These are phyloP conservation scores for Fragilaria radians DNA, from an alignment of 108 stramenopile genomes.

Conservation along the genomic window DNA sequence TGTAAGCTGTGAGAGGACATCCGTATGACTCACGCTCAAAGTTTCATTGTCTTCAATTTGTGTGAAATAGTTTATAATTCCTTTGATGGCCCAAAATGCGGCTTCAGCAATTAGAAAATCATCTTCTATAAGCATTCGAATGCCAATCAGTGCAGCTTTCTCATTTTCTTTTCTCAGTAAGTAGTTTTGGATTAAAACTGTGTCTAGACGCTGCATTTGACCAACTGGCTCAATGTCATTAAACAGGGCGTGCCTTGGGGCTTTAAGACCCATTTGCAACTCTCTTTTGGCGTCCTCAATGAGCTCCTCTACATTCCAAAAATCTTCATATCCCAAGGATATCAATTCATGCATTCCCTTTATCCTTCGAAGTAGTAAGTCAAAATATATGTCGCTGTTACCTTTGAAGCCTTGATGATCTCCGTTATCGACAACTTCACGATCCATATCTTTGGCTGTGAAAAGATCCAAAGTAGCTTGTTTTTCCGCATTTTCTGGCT, in stretches of 20 bases:
- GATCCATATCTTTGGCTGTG: conserved; percentile 20
- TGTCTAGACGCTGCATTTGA: conserved; percentile 48
- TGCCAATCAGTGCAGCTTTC: conserved; percentile 36
- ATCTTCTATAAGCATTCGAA: conserved; percentile 58
- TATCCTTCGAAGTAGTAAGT: conserved; percentile 35
- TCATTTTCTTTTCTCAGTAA: conserved; percentile 12
- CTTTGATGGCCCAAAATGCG: conserved; percentile 22
- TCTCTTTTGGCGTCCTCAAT: conserved; percentile 30
- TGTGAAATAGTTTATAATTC: too few relatives aligned
- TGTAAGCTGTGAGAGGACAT: too few relatives aligned
- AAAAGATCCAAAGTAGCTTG: conserved; percentile 26
- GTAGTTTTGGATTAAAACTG: conserved; percentile 26
- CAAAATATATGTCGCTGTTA: conserved; percentile 28
- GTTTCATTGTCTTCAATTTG: too few relatives aligned
- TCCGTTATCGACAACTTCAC: conserved; percentile 38
- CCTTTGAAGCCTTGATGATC: conserved; percentile 8
- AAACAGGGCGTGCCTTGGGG: conserved; percentile 32
- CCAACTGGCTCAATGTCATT: conserved; percentile 27
- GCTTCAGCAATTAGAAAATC: conserved; percentile 43
- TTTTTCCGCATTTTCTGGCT: conserved; percentile 21
- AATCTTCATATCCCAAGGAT: conserved; percentile 23
- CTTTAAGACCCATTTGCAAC: conserved; percentile 30
- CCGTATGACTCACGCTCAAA: too few relatives aligned
- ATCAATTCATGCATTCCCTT: conserved; percentile 37
- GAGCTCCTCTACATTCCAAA: conserved; percentile 38